Conservation (phyloP, 352 stramenopile species). For the Globisporangium nagaii region DNA sequence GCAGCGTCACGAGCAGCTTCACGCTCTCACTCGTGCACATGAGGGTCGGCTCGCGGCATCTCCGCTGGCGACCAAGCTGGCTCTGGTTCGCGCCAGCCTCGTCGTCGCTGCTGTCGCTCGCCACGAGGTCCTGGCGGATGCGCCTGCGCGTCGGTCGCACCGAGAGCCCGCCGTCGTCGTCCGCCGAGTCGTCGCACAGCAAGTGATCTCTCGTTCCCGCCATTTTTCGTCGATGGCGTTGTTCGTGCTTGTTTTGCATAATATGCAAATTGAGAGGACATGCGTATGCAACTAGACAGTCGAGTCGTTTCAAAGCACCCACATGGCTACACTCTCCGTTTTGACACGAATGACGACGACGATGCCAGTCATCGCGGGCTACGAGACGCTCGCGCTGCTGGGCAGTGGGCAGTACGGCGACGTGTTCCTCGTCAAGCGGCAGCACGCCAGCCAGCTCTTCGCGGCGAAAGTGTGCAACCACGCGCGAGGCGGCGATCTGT, state of each 20-base stretch:
- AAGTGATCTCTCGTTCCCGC: no score
- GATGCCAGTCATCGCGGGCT: constrained; percentile 20
- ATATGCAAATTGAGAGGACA: no score
- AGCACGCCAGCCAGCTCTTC: constrained; percentile 30
- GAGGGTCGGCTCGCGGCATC: constrained; percentile 25
- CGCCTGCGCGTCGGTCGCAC: background rate
- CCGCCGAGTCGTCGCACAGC: background rate
- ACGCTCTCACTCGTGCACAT: constrained; percentile 60
- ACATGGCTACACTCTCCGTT: constrained; percentile 14
- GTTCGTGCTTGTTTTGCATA: no score
- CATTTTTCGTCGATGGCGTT: no score
- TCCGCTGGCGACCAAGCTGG: background rate
- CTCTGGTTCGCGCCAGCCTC: background rate
- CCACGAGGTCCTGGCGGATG: background rate
- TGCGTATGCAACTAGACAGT: background rate
- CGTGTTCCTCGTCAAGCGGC: constrained; percentile 38
- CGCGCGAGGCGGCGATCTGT: constrained; percentile 5
- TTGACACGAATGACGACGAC: background rate
- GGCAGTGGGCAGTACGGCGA: constrained; percentile 58
- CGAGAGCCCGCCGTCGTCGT: background rate
- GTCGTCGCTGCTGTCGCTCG: background rate
- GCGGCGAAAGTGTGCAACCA: constrained; percentile 41
- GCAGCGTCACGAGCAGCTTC: constrained; percentile 69
- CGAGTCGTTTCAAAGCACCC: constrained; percentile 1
- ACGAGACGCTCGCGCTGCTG: constrained; percentile 38